Evolutionary conservation across 495 filamentous ascomycete species (phyloP).

Genomic region (Aspergillus bertholletiae): DNA sequence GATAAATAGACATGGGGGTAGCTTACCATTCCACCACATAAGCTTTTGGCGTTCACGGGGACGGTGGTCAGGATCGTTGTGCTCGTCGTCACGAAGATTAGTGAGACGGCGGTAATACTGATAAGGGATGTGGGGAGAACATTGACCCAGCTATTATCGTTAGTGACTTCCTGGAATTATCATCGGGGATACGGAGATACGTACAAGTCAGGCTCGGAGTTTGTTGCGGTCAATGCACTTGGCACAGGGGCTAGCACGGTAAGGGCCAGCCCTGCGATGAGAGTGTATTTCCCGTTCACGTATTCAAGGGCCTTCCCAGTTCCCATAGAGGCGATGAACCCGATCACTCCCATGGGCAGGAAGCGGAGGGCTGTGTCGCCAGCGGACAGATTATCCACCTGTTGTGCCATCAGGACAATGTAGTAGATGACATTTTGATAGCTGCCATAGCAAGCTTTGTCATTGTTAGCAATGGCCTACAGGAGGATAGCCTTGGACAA

Average conservation of each 20-base stretch:
- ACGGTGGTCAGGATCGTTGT: constrained; percentile 34
- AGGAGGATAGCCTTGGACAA: neutral
- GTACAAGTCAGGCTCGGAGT: constrained; percentile 24
- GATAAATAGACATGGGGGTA: neutral
- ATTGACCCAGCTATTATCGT: constrained; percentile 31
- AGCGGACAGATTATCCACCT: constrained; percentile 29
- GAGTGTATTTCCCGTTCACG: constrained; percentile 34
- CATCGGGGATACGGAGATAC: neutral
- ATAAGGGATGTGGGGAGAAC: constrained; percentile 32
- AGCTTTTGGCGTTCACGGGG: constrained; percentile 29
- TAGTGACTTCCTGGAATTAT: neutral
- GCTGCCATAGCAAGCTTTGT: constrained; percentile 32
- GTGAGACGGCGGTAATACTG: constrained; percentile 36
- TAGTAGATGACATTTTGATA: constrained; percentile 40
- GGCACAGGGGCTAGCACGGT: constrained; percentile 31
- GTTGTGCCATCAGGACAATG: constrained; percentile 34
- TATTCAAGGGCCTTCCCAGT: constrained; percentile 34
- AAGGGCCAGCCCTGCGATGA: constrained; percentile 25
- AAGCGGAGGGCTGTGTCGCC: constrained; percentile 35
- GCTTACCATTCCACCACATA: constrained; percentile 35
- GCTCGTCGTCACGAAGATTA: constrained; percentile 37
- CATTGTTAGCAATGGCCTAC: constrained; percentile 13
- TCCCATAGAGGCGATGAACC: constrained; percentile 32
- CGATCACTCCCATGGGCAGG: constrained; percentile 34
- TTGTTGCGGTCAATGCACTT: constrained; percentile 26